Evolutionary conservation across 805 yeast species (phyloP).

Genomic region (Hanseniaspora jakobsenii): DNA sequence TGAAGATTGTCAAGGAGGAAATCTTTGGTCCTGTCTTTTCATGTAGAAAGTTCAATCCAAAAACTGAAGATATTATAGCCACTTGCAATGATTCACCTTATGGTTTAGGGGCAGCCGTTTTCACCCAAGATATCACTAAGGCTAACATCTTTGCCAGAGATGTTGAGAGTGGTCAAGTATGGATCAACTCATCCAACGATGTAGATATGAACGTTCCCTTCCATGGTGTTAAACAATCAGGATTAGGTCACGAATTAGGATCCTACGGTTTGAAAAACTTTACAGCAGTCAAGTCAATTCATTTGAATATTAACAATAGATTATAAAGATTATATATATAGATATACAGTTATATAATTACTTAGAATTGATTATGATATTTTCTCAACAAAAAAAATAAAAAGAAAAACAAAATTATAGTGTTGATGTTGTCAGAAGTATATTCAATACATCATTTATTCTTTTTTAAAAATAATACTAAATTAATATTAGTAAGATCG

Average conservation of each 20-base stretch:
- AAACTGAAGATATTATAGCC: conserved; percentile 40
- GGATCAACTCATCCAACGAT: conserved; percentile 59
- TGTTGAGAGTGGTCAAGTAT: conserved; percentile 55
- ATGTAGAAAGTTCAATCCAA: conserved; percentile 50
- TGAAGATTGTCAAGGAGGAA: conserved; percentile 64
- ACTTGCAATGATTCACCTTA: conserved; percentile 63
- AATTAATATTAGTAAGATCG: no score
- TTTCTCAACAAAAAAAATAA: no score
- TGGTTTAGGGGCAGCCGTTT: conserved; percentile 75
- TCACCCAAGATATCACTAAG: conserved; percentile 51
- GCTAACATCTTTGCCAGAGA: conserved; percentile 55
- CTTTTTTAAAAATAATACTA: no score
- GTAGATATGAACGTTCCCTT: conserved; percentile 58
- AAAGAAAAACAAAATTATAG: no score
- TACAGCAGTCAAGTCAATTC: conserved; percentile 66
- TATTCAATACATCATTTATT: no score
- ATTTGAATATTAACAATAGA: conserved; percentile 46
- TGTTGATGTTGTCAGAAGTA: no score
- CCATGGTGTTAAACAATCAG: conserved; percentile 71
- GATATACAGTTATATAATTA: not conserved
- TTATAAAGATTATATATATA: conserved; percentile 19
- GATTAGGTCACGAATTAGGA: conserved; percentile 73
- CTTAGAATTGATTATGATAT: not conserved
- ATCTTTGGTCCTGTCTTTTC: conserved; percentile 81
- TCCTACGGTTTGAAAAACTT: conserved; percentile 58